Evolutionary conservation across 148 eudicot species (phyloP), one percentile per base, ranked within the genome.

Genomic region (Gaultheria prostrata): DNA sequence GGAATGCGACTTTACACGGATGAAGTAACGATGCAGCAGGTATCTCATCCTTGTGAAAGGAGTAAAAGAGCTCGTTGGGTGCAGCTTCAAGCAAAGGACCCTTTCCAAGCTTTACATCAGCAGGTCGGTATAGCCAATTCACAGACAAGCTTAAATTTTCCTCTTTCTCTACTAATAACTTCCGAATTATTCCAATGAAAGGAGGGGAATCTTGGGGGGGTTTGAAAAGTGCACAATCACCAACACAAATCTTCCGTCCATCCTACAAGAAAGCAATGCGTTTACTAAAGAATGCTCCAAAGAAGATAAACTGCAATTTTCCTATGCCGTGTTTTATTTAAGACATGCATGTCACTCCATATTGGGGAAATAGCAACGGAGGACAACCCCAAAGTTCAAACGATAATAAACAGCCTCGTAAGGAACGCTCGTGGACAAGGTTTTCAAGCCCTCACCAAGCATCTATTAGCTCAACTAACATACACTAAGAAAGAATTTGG

Each of bases 1-100:
- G 89, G 84, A 93, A 94, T 81, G 98, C 89, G 77, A 96, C 98
- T 91, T 91, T 96, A 89, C 98, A 97, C 61, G 94, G 98, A 93
- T 93, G 97, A 57, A 95, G 92, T 85, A 95, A 85, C 28, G 98
- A 93, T 53, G 96, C 95, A 89, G 95, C 97, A 85, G 94, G 90
- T 85, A 89, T 91, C 90, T 94, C 94, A 90, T 92, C 98, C 91
- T 89, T 90, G 80, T 92, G 95, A 73, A 97, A 92, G 12, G 98
- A 96, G 85, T 94, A 96, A 65, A 94, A 95, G 24, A 92, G 90
- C 84, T 93, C 95, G 96, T 95, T 95, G 43, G 94, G 95, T 79
- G 94, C 91, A 79, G 93, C 90, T 82, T 93, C 94, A 73, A 89
- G 78, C 67, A 83, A 86, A 85, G 80, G 83, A 87, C 95, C 95